Evolutionary conservation across 1,139 yeast genomes (phyloP).

Genomic region (Lodderomyces theae): DNA sequence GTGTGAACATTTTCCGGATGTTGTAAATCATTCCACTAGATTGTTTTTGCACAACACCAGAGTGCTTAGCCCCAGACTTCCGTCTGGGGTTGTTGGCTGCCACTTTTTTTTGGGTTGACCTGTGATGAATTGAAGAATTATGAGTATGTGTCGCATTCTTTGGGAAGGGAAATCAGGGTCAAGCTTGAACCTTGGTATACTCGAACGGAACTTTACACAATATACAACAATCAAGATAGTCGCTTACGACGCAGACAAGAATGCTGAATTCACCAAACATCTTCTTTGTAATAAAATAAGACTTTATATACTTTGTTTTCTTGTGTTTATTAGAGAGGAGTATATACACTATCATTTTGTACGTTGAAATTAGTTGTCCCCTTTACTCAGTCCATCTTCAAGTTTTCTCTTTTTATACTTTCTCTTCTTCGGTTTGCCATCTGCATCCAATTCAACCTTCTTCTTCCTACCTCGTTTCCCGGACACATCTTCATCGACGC

Average conservation of each 20-base stretch:
- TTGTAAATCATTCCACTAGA: neutral
- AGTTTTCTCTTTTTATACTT: conserved; percentile 6
- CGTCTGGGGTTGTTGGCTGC: neutral
- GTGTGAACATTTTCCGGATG: neutral
- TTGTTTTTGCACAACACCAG: neutral
- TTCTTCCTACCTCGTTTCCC: conserved; percentile 3
- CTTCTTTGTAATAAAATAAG: too few relatives aligned
- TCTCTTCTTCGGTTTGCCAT: conserved; percentile 4
- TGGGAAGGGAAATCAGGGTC: neutral
- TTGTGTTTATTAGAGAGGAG: too few relatives aligned
- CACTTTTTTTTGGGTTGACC: neutral
- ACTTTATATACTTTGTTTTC: too few relatives aligned
- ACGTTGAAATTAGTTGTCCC: too few relatives aligned
- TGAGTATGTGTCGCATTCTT: neutral
- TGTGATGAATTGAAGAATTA: neutral
- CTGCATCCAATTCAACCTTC: conserved; percentile 5
- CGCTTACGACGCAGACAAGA: neutral
- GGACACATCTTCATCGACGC: neutral
- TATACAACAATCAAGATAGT: neutral
- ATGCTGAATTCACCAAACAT: neutral
- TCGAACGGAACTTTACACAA: neutral
- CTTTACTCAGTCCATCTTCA: neutral
- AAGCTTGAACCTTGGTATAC: neutral
- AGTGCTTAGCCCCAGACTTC: neutral
- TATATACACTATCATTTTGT: too few relatives aligned